Evolutionary conservation across 495 filamentous ascomycete genomes (phyloP).

Genomic region (Clavariopsis aquatica): DNA sequence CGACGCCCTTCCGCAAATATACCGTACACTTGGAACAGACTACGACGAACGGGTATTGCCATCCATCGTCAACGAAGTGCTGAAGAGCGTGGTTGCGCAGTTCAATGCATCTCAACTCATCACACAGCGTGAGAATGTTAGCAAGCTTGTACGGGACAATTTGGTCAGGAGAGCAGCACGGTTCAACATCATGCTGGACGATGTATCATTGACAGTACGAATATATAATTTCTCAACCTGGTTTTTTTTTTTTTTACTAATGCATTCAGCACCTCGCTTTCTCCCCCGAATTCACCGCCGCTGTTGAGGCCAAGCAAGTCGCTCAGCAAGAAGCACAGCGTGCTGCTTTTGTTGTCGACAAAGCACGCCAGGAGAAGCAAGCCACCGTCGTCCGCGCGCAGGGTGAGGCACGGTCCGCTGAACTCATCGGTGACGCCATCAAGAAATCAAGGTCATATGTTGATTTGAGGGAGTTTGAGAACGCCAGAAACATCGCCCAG

Average conservation of each 20-base stretch:
- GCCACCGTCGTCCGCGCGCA: slow-evolving; percentile 97
- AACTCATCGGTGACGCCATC: slow-evolving; percentile 97
- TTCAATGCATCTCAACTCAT: slow-evolving; percentile 99
- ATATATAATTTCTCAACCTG: slow-evolving; percentile 1
- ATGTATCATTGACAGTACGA: slow-evolving; percentile 93
- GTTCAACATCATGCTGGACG: slow-evolving; percentile 96
- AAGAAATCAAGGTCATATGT: slow-evolving; percentile 98
- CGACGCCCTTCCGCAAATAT: slow-evolving; percentile 89
- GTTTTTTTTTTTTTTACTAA: slow-evolving; percentile 5
- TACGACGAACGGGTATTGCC: slow-evolving; percentile 97
- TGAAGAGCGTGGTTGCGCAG: slow-evolving; percentile 98
- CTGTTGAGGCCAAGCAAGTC: slow-evolving; percentile 98
- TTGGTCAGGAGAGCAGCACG: slow-evolving; percentile 84
- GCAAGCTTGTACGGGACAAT: slow-evolving; percentile 87
- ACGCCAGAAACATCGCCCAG: slow-evolving; percentile 80
- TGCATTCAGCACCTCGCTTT: slow-evolving; percentile 83
- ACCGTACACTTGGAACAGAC: slow-evolving; percentile 90
- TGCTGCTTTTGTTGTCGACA: slow-evolving; percentile 97
- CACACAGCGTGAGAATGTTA: slow-evolving; percentile 96
- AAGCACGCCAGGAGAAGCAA: slow-evolving; percentile 98
- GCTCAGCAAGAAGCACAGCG: slow-evolving; percentile 98
- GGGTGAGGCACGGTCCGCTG: slow-evolving; percentile 97
- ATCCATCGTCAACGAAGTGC: slow-evolving; percentile 96
- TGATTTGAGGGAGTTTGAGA: slow-evolving; percentile 96
- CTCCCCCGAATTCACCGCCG: slow-evolving; percentile 98